phyloP scores from a whole-genome alignment of 352 stramenopile genomes.

The Globisporangium iwayamae region DNA sequence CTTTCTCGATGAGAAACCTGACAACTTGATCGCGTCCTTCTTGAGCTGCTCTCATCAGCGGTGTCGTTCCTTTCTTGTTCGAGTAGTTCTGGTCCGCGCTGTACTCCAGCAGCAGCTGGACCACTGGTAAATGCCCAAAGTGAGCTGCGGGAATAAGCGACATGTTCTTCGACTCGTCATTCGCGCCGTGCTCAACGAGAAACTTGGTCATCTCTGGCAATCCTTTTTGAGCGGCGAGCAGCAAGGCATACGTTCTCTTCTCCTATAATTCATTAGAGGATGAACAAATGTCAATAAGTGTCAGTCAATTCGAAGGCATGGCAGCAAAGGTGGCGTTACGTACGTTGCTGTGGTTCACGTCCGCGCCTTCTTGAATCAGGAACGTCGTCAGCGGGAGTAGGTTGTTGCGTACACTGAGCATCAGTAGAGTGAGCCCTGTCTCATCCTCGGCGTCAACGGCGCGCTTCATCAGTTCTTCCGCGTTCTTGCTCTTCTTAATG shows the following conservation, averaged over 20 bases:
- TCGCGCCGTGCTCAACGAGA: slow-evolving; percentile 57
- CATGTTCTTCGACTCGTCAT: slow-evolving; percentile 84
- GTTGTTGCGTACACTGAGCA: slow-evolving; percentile 73
- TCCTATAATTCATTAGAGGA: slow-evolving; percentile 36
- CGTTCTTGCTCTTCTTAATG: slow-evolving; percentile 47
- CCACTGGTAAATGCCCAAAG: slow-evolving; percentile 75
- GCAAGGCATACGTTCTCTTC: slow-evolving; percentile 72
- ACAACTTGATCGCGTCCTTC: slow-evolving; percentile 80
- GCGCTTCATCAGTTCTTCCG: slow-evolving; percentile 41
- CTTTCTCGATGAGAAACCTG: slow-evolving; percentile 66
- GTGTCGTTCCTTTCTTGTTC: slow-evolving; percentile 86
- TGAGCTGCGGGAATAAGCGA: slow-evolving; percentile 81
- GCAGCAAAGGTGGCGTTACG: slow-evolving; percentile 19
- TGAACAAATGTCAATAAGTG: neutral
- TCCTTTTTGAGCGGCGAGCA: slow-evolving; percentile 83
- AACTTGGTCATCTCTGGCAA: slow-evolving; percentile 69
- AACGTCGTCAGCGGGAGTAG: slow-evolving; percentile 51
- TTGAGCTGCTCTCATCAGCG: slow-evolving; percentile 82
- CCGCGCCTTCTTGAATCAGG: slow-evolving; percentile 62
- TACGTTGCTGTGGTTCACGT: slow-evolving; percentile 83
- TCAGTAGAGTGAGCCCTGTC: slow-evolving; percentile 77
- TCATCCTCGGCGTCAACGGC: slow-evolving; percentile 67
- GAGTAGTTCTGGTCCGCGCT: slow-evolving; percentile 78
- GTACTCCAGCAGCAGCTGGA: slow-evolving; percentile 65
- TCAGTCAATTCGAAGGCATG: neutral